These are phyloP conservation scores for Aspergillus steynii DNA, from an alignment of 495 filamentous ascomycete genomes.

Conservation along the genomic window DNA sequence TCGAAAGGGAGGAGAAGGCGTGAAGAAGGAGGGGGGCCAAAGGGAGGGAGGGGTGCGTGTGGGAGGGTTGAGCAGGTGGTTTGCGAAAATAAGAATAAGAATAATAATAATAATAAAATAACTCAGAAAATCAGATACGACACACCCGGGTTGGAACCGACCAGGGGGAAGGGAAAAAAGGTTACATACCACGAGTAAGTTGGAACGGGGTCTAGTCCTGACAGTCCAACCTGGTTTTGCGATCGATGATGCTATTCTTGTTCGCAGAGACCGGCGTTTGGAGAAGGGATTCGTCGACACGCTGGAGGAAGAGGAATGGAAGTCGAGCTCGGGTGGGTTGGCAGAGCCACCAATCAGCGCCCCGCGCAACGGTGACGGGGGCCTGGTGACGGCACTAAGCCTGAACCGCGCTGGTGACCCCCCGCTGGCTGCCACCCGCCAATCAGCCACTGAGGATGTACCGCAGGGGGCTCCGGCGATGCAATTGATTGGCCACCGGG, in stretches of 20 bases:
- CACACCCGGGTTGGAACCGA: not conserved
- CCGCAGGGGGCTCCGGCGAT: constrained; percentile 12
- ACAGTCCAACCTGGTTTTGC: no score
- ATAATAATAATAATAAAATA: not conserved
- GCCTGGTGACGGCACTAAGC: constrained; percentile 18
- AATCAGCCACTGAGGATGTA: constrained; percentile 10
- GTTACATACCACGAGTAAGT: constrained; percentile 19
- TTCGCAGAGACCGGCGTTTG: not conserved
- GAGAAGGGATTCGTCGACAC: not conserved
- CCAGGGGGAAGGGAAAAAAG: constrained; percentile 2
- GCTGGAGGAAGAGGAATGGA: not conserved
- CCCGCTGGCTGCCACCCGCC: constrained; percentile 6
- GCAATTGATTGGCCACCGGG: constrained; percentile 19
- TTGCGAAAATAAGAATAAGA: not conserved
- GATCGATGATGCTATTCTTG: not conserved
- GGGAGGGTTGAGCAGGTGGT: constrained; percentile 11
- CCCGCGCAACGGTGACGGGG: not conserved
- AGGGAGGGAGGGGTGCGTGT: constrained; percentile 3
- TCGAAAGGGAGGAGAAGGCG: constrained; percentile 1
- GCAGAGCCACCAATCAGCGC: constrained; percentile 11
- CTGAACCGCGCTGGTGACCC: constrained; percentile 17
- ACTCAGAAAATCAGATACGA: no score
- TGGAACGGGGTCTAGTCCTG: not conserved
- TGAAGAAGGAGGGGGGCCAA: not conserved
- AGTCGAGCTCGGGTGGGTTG: not conserved